Evolutionary conservation across 176 grass and related monocot genomes (phyloP), one percentile per base, ranked within the genome.

Genomic region (Eragrostis curvula): DNA sequence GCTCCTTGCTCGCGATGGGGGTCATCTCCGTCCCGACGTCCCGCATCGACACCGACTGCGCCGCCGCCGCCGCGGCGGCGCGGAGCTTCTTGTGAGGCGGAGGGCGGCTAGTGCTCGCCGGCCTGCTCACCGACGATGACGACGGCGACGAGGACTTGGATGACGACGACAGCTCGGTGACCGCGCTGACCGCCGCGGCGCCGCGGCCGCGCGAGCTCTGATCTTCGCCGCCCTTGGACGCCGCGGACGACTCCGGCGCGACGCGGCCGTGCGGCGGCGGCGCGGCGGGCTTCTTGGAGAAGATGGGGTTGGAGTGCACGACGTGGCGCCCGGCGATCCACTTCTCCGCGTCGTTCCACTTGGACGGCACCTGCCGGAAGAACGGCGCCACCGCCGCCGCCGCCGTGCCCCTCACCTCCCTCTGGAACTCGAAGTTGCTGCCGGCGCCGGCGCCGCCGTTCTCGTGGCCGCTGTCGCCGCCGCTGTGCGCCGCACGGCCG

Each of bases 321-420:
- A 95, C 79, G 86, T 96, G 93, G 9, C 93, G 36, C 23, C 89
- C 91, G 0, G 92, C 85, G 25, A 96, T 93, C 96, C 96, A 99
- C 77, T 95, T 96, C 87, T 99, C 96, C 0, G 91, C 96, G 71
- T 96, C 96, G 84, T 99, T 99, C 96, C 96, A 99, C 86, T 99
- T 99, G 12, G 96, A 96, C 30, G 96, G 93, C 78, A 99, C 79
- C 77, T 82, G 90, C 43, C 88, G 80, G 57, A 91, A 75, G 79
- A 99, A 96, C 20, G 82, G 83, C 25, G 27, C 81, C 9, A 29
- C 9, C 27, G 36, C 58, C 47, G 56, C 61, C 14, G 60, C 12
- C 29, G 32, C 32, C 32, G 32, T 2, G 32, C 39, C 20, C 63
- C 73, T 85, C 39, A 87, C 91, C 48, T 87, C 92, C 84, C 83